Evolutionary conservation across 2,329 filamentous ascomycete genomes (phyloP).

Genomic region (Cytospora chrysosperma): DNA sequence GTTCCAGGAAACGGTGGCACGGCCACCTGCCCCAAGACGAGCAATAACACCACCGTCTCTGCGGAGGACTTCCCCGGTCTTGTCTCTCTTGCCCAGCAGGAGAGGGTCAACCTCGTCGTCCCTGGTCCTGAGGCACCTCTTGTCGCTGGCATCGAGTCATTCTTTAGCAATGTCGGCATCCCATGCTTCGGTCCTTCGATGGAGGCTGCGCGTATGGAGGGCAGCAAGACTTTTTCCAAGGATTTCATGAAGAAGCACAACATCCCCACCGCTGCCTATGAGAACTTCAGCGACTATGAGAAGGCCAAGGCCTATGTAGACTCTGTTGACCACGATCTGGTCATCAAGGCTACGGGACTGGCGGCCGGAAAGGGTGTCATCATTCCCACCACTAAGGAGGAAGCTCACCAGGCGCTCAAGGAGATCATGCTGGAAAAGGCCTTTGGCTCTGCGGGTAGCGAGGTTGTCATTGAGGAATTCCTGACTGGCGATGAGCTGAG

Average conservation of each 20-base stretch:
- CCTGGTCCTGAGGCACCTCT: slow-evolving; percentile 93
- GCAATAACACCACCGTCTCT: slow-evolving; percentile 68
- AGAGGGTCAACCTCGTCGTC: slow-evolving; percentile 77
- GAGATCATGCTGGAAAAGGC: slow-evolving; percentile 88
- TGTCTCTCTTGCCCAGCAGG: slow-evolving; percentile 70
- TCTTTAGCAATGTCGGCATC: slow-evolving; percentile 73
- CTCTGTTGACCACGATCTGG: slow-evolving; percentile 67
- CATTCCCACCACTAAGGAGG: slow-evolving; percentile 76
- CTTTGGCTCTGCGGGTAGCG: slow-evolving; percentile 82
- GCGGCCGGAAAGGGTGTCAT: slow-evolving; percentile 96
- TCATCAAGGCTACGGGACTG: slow-evolving; percentile 91
- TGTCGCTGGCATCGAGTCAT: slow-evolving; percentile 83
- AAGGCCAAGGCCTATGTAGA: slow-evolving; percentile 74
- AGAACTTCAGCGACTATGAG: slow-evolving; percentile 80
- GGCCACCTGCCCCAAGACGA: slow-evolving; percentile 65
- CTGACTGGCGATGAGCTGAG: slow-evolving; percentile 89
- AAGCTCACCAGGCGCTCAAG: slow-evolving; percentile 77
- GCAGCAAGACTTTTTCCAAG: slow-evolving; percentile 95
- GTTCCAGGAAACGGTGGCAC: slow-evolving; percentile 88
- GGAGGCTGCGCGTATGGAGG: slow-evolving; percentile 85
- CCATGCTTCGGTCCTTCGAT: slow-evolving; percentile 83
- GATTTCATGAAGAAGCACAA: slow-evolving; percentile 92
- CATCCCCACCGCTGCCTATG: slow-evolving; percentile 88
- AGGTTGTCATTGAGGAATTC: slow-evolving; percentile 95
- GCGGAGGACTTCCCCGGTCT: slow-evolving; percentile 77